Conservation (phyloP, 805 yeast genomes). For the Saturnispora dispora region DNA sequence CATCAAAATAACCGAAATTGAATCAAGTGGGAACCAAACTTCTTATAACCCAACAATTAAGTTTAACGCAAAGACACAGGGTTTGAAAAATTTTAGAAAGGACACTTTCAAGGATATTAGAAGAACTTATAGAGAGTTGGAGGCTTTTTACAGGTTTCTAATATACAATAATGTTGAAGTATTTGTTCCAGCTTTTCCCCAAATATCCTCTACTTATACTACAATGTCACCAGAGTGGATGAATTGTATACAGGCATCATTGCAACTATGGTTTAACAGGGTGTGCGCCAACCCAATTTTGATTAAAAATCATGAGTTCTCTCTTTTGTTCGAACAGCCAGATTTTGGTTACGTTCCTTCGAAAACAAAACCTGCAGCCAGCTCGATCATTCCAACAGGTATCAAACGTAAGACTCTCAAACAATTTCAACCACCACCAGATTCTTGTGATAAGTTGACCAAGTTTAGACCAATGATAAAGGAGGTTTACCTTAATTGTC, state of each 20-base stretch:
- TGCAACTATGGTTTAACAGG: slow-evolving; percentile 84
- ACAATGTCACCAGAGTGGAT: slow-evolving; percentile 77
- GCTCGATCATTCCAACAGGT: slow-evolving; percentile 65
- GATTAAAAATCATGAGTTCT: slow-evolving; percentile 79
- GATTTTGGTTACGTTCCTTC: slow-evolving; percentile 32
- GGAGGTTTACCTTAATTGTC: slow-evolving; percentile 52
- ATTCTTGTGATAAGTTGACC: slow-evolving; percentile 71
- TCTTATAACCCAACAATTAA: slow-evolving; percentile 72
- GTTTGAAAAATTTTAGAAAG: slow-evolving; percentile 70
- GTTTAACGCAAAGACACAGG: slow-evolving; percentile 49
- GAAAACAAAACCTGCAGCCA: slow-evolving; percentile 30
- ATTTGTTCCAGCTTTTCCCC: slow-evolving; percentile 84
- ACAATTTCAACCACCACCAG: slow-evolving; percentile 87
- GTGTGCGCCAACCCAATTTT: slow-evolving; percentile 69
- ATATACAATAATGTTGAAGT: slow-evolving; percentile 82
- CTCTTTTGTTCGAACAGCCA: slow-evolving; percentile 45
- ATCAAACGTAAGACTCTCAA: slow-evolving; percentile 81
- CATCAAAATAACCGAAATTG: slow-evolving; percentile 59
- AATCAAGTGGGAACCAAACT: slow-evolving; percentile 47
- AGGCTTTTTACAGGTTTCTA: slow-evolving; percentile 66
- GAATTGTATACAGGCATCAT: slow-evolving; percentile 40
- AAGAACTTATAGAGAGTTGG: slow-evolving; percentile 72
- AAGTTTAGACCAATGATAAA: slow-evolving; percentile 83
- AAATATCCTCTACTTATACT: slow-evolving; percentile 67
- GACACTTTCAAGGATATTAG: slow-evolving; percentile 61